Evolutionary conservation across 495 filamentous ascomycete genomes (phyloP), one percentile per base, ranked within the genome.

Genomic region (Trichoderma erinaceum): DNA sequence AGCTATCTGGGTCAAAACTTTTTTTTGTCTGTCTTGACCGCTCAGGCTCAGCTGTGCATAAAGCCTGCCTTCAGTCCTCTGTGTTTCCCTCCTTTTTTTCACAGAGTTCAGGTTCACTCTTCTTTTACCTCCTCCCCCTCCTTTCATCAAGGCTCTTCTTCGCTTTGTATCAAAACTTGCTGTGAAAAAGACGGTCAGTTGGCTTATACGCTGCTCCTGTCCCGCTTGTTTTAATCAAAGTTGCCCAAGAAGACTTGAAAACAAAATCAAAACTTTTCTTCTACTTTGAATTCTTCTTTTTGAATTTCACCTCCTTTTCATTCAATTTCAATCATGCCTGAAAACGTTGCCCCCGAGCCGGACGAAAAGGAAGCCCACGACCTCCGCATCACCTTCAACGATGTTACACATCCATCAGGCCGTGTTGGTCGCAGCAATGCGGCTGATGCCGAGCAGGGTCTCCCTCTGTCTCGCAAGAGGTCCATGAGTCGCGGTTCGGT

Each of bases 301-400:
- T 38, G 35, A 38, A 21, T 56, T n/a, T 56, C 21, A 21, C 10
- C n/a, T n/a, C 50, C n/a, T 56, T n/a, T 23, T n/a, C 2, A 3
- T 25, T 56, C 50, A 56, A 56, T 21, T 56, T 56, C 21, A 21
- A 56, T 16, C 6, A 61, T 61, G 56, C 12, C 56, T 29, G 56
- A 61, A 12, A 32, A 61, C 10, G 27, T 29, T 11, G 16, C 56
- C 15, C 56, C 56, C 56, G 56, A 61, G 56, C 25, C 56, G 23
- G 56, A 61, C 56, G 56, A 61, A 61, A 61, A 61, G 25, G 56
- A 61, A 25, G 15, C 56, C 56, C 32, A 61, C 56, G 56, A 61
- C 56, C 56, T 61, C 56, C 56, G 56, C 56, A 61, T 61, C 56
- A 61, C 56, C 10, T 61, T 61, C 23, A 10, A 61, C 56, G 56